phyloP scores from a whole-genome alignment of 106 monocot species.

The Apostasia shenzhenica region DNA sequence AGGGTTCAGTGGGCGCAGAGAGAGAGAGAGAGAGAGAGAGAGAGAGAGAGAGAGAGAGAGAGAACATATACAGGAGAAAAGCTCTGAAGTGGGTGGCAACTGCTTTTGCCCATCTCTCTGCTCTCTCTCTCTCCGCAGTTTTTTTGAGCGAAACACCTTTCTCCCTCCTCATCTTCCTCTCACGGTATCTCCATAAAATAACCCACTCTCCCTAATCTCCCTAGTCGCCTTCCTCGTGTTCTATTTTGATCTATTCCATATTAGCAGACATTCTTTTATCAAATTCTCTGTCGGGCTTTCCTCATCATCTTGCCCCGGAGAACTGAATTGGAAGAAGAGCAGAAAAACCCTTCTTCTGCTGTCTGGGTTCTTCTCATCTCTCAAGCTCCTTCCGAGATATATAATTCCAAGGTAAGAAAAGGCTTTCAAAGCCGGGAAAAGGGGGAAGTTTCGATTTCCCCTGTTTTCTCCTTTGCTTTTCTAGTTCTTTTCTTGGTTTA shows the following conservation, averaged over 20 bases:
- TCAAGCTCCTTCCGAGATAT: background rate
- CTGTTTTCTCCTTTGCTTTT: too few relatives aligned
- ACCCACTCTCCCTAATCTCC: background rate
- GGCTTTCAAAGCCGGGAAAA: background rate
- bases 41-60: background rate
- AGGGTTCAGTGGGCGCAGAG: background rate
- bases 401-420: background rate
- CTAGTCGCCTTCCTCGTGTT: background rate
- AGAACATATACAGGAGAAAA: constrained; percentile 5
- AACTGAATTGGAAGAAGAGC: background rate
- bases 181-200: background rate
- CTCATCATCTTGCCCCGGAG: background rate
- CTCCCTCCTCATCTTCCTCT: background rate
- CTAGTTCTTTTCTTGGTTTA: too few relatives aligned
- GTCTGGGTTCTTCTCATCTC: constrained; percentile 10
- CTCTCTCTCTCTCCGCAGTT: background rate
- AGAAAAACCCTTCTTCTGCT: background rate
- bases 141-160: background rate
- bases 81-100: constrained; percentile 5
- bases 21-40: background rate
- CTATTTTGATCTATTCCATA: background rate
- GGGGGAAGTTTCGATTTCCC: constrained; percentile 2
- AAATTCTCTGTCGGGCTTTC: background rate
- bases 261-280: background rate
- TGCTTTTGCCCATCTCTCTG: background rate